Conservation (phyloP, 1,139 yeast genomes). For the Torulaspora globosa region DNA sequence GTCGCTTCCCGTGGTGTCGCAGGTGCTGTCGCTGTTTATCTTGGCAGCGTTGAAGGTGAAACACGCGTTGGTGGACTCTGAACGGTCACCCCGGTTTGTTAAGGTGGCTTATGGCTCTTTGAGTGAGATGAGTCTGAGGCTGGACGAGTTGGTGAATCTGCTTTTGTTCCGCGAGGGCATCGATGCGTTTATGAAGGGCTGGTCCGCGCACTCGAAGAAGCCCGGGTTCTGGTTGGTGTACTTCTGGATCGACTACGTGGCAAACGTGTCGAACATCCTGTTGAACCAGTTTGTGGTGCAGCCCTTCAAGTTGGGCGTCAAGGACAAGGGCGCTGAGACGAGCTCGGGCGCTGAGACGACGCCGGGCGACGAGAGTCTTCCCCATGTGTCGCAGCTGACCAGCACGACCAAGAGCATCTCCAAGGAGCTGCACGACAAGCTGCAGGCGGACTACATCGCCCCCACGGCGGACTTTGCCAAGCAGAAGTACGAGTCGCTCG, state of each 20-base stretch:
- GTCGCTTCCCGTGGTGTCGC: slow-evolving; percentile 19
- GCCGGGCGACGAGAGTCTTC: slow-evolving; percentile 18
- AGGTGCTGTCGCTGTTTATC: slow-evolving; percentile 16
- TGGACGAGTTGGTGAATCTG: slow-evolving; percentile 28
- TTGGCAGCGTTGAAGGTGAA: slow-evolving; percentile 13
- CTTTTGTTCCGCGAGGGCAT: slow-evolving; percentile 33
- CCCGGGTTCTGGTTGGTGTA: slow-evolving; percentile 33
- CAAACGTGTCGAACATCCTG: slow-evolving; percentile 31
- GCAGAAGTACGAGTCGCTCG: slow-evolving; percentile 21
- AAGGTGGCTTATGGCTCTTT: slow-evolving; percentile 16
- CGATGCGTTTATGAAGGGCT: slow-evolving; percentile 25
- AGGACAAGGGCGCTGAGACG: slow-evolving; percentile 10
- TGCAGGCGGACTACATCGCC: slow-evolving; percentile 20
- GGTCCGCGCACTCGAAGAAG: slow-evolving; percentile 19
- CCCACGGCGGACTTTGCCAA: slow-evolving; percentile 22
- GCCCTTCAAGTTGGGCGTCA: slow-evolving; percentile 25
- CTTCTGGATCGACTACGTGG: slow-evolving; percentile 32
- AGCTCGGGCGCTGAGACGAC: slow-evolving; percentile 9
- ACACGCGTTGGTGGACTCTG: slow-evolving; percentile 19
- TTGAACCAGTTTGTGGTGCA: slow-evolving; percentile 28
- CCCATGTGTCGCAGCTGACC: slow-evolving; percentile 32
- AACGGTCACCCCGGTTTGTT: slow-evolving; percentile 21
- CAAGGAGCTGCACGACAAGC: slow-evolving; percentile 26
- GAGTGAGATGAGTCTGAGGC: slow-evolving; percentile 12
- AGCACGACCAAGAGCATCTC: slow-evolving; percentile 30